A percentile compares a stretch with the other conserved stretches of the same genome.
phyloP scores from a whole-genome alignment of 2,329 filamentous ascomycete genomes.

The Aspergillus sp. region DNA sequence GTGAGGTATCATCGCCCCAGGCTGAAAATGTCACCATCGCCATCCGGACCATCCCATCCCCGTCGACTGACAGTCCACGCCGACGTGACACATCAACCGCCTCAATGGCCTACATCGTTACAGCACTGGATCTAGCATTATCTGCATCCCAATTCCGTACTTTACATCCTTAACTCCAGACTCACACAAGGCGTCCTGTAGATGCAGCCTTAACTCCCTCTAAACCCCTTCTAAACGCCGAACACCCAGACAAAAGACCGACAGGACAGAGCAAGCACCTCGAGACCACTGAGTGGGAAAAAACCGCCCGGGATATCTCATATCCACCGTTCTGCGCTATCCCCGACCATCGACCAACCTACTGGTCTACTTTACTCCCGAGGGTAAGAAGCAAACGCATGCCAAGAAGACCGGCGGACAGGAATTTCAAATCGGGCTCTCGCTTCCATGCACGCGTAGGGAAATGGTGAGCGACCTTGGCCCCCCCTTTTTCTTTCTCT shows the following conservation, averaged over 20 bases:
- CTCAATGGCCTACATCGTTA: neutral
- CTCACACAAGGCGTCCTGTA: neutral
- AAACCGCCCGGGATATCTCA: neutral
- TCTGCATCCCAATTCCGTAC: too few species aligned
- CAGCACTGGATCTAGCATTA: neutral
- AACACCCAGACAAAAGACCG: neutral
- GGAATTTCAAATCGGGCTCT: slow-evolving; percentile 3
- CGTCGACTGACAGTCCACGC: neutral
- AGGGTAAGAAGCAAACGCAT: neutral
- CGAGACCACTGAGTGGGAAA: too few species aligned
- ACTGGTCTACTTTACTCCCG: neutral
- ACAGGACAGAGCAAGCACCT: neutral
- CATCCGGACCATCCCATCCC: neutral
- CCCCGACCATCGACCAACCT: neutral
- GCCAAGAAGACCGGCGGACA: neutral
- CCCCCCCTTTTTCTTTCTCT: neutral
- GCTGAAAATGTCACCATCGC: neutral
- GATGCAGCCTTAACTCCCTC: neutral
- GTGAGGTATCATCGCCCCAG: neutral
- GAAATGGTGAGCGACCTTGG: neutral
- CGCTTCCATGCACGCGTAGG: slow-evolving; percentile 3
- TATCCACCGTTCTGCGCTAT: neutral
- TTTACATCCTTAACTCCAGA: neutral
- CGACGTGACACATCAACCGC: neutral
- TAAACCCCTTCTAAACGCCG: neutral